phyloP scores from a whole-genome alignment of 1,284 basidiomycete genomes.

The Golubevia sp. region DNA sequence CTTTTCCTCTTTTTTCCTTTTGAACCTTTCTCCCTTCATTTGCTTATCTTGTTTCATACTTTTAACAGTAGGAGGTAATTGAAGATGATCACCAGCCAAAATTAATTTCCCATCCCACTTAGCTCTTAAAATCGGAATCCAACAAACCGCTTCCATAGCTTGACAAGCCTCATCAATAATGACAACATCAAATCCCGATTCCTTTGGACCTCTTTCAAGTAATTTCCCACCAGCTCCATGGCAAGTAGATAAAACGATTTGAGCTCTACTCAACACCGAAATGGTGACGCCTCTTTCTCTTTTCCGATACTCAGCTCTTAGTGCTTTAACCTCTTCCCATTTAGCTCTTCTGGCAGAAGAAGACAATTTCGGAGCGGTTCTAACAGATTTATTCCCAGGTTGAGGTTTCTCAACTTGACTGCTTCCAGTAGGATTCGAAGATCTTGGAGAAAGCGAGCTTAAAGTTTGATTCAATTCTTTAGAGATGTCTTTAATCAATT shows the following conservation, averaged over 20 bases:
- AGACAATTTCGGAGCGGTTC: neutral
- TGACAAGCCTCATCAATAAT: constrained; percentile 59
- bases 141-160: constrained; percentile 50
- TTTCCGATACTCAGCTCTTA: constrained; percentile 42
- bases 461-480: constrained; percentile 30
- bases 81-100: constrained; percentile 53
- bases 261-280: constrained; percentile 34
- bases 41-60: constrained; percentile 1
- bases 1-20: constrained; percentile 1
- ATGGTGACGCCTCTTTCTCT: constrained; percentile 33
- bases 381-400: neutral
- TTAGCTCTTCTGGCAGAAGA: constrained; percentile 13
- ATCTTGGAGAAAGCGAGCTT: constrained; percentile 6
- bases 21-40: constrained; percentile 4
- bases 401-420: constrained; percentile 3
- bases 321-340: constrained; percentile 45
- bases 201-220: neutral
- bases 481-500: constrained; percentile 42
- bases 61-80: constrained; percentile 54
- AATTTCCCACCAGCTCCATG: constrained; percentile 33
- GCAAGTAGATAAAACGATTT: constrained; percentile 48
- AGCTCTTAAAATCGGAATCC: constrained; percentile 39
- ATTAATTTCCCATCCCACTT: constrained; percentile 29
- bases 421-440: neutral
- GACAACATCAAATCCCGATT: constrained; percentile 35